phyloP scores from a whole-genome alignment of 1,139 yeast species.

The Sugiyamaella pinicola region DNA sequence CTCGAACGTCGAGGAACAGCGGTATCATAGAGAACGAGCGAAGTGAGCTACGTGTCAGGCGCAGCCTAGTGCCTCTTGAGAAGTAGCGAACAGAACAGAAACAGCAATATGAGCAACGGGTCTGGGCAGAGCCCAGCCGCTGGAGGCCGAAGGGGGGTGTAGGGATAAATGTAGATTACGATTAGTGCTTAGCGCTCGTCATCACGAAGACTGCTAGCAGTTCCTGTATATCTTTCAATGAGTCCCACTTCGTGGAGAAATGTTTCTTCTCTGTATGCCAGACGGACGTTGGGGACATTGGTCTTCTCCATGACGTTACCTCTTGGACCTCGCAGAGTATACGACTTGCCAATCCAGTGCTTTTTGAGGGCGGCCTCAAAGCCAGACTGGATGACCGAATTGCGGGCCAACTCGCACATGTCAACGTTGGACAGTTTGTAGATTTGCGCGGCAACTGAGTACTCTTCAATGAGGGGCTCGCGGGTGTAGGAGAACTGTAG shows the following conservation, averaged over 20 bases:
- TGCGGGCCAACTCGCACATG: conserved; percentile 87
- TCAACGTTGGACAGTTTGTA: conserved; percentile 92
- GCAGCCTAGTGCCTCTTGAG: too few relatives aligned
- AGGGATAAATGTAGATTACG: too few relatives aligned
- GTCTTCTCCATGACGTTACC: conserved; percentile 93
- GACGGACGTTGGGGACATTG: conserved; percentile 88
- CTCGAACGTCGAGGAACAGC: too few relatives aligned
- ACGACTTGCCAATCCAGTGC: conserved; percentile 89
- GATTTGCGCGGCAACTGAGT: conserved; percentile 96
- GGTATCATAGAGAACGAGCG: too few relatives aligned
- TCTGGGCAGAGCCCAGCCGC: conserved; percentile 11
- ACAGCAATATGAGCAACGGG: conserved; percentile 3
- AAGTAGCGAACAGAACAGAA: not conserved
- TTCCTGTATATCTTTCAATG: conserved; percentile 58
- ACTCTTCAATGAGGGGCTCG: conserved; percentile 97
- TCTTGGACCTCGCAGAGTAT: conserved; percentile 59
- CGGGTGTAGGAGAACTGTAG: conserved; percentile 94
- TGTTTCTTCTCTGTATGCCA: conserved; percentile 80
- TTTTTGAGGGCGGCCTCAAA: conserved; percentile 82
- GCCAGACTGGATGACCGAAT: conserved; percentile 89
- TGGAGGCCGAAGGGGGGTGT: not conserved
- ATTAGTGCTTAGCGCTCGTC: conserved; percentile 4
- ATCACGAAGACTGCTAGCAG: conserved; percentile 15
- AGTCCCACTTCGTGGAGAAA: conserved; percentile 72
- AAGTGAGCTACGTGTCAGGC: too few relatives aligned